Base-by-base conservation (phyloP, 768 basidiomycete species). In the Boletus insuetus region DNA sequence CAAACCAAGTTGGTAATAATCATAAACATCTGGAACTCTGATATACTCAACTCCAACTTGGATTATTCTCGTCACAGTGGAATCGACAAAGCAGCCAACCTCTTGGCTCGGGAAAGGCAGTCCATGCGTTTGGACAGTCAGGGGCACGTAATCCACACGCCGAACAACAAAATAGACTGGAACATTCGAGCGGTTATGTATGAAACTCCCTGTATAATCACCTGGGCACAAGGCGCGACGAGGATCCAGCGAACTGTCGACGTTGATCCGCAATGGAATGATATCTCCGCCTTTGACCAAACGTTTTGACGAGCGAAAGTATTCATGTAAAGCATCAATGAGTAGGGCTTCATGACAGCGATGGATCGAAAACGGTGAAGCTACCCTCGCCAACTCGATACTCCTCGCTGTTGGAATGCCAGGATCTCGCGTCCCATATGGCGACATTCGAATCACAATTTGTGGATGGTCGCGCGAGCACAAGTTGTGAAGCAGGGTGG, bases 51-150 rank as follows among this genome's bases (percentile, higher is more conserved):
- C 64, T 0, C 96, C 94, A 0, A 84, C 79, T 69, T 95, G 91
- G 9, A 89, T 70, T 64, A 98, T 82, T 50, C 84, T 83, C 19
- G 96, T 96, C 8, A 79, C 66, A 2, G 76, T 67, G 1, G 85
- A 72, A 62, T 98, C 91, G 19, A 97, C 78, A 81, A 89, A 90
- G 64, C 89, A 95, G 0, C 96, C 96, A 17, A 94, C 67, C 62
- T 91, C 84, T 6, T 89, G 90, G 19, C 79, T 69, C 0, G 79
- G 77, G 2, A 79, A 79, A 16, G 83, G 82, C 22, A 80, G 74
- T 59, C 83, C 81, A 7, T 54, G 59, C 32, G 70, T 69, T 39
- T 73, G 68, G 10, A 31, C 69, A 34, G 77, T 63, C 7, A 83
- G 67, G 0, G 84, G 72, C 49, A 84, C 83, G 64, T 85, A 82